Evolutionary conservation across 139 green algal genomes (phyloP).

Genomic region (Spirogloea muscicola): DNA sequence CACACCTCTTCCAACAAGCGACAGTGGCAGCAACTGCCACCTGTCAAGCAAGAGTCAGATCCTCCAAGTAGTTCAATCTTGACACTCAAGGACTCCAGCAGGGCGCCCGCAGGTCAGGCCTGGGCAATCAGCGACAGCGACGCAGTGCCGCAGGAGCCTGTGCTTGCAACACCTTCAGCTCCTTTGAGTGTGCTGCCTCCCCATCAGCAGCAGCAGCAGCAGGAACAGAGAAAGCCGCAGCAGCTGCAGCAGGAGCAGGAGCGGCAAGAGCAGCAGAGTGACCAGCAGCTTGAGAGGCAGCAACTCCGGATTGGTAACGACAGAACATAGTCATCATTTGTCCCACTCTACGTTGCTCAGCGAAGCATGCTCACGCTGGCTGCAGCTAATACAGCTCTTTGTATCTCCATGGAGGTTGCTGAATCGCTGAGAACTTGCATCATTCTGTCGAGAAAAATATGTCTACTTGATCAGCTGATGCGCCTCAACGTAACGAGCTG

Average conservation of each 20-base stretch:
- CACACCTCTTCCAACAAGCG: too few species aligned
- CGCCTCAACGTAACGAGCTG: too few species aligned
- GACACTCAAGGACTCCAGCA: too few species aligned
- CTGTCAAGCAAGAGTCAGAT: neutral
- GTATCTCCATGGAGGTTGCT: neutral
- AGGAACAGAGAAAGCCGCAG: slow-evolving; percentile 9
- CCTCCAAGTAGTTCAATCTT: too few species aligned
- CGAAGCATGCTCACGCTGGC: neutral
- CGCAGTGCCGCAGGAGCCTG: neutral
- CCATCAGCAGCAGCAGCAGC: slow-evolving; percentile 16
- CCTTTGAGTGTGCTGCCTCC: neutral
- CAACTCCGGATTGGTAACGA: neutral
- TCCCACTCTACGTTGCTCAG: neutral
- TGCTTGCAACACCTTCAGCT: neutral
- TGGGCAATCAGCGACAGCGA: slow-evolving; percentile 4
- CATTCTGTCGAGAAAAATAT: too few species aligned
- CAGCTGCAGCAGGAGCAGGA: slow-evolving; percentile 21
- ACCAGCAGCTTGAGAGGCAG: neutral
- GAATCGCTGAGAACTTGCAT: neutral
- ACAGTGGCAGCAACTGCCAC: too few species aligned
- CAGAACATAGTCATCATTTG: neutral
- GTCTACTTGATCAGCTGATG: too few species aligned
- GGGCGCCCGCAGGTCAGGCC: neutral
- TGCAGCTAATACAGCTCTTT: neutral
- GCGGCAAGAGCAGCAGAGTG: neutral